Percentiles rank a stretch among this genome's conserved stretches.
Conservation (phyloP, 1,139 yeast genomes). For the Protomyces inundatus region DNA sequence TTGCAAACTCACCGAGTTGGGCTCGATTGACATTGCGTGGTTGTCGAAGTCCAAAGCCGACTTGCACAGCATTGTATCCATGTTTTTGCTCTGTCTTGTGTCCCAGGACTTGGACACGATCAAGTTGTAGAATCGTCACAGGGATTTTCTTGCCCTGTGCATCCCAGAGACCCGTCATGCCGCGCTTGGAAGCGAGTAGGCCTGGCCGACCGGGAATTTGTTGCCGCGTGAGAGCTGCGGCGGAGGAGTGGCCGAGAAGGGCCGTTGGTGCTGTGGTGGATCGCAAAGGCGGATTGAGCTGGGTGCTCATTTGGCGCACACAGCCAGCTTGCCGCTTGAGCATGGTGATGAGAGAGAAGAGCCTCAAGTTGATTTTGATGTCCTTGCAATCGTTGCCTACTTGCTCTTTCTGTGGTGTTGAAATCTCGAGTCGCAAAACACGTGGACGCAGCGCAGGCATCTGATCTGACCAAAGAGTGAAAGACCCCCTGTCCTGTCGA, state of each 20-base stretch:
- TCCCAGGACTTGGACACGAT: conserved; percentile 77
- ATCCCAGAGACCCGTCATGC: conserved; percentile 82
- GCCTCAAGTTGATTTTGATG: too few species aligned
- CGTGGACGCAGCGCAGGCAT: too few species aligned
- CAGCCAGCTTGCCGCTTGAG: not conserved
- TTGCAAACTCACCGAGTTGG: conserved; percentile 70
- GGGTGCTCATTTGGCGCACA: conserved; percentile 13
- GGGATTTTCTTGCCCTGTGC: conserved; percentile 59
- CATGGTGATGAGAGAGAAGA: not conserved
- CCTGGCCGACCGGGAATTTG: conserved; percentile 58
- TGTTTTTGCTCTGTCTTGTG: conserved; percentile 62
- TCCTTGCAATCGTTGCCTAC: too few species aligned
- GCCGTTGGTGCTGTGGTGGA: conserved; percentile 34
- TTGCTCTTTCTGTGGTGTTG: too few species aligned
- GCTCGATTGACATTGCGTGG: conserved; percentile 59
- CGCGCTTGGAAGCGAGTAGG: conserved; percentile 56
- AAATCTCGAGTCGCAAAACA: too few species aligned
- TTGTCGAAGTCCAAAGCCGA: conserved; percentile 75
- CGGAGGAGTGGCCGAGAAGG: conserved; percentile 39
- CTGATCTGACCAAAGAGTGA: too few species aligned
- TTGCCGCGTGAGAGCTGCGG: conserved; percentile 37
- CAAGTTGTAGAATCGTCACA: conserved; percentile 75
- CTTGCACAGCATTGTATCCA: conserved; percentile 79
- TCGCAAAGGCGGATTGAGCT: conserved; percentile 5
- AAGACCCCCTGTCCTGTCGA: too few species aligned